These are phyloP conservation scores for Heliamphora ciliata DNA, from an alignment of 179 eudicot genomes.

Conservation along the genomic window DNA sequence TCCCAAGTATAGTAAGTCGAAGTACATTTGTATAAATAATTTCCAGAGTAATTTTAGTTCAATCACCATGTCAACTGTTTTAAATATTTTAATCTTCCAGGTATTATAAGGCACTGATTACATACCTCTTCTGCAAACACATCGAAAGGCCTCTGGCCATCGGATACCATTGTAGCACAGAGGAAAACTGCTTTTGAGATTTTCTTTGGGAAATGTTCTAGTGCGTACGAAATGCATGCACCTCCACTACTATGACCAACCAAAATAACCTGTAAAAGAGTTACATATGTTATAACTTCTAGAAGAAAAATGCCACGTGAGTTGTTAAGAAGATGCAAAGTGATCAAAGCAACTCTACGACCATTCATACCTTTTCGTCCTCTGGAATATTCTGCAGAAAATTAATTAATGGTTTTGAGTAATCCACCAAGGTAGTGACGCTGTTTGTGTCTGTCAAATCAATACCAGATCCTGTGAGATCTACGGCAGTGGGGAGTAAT, in stretches of 20 bases:
- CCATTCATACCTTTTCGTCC: slow-evolving; percentile 63
- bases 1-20: neutral
- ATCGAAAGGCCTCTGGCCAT: slow-evolving; percentile 92
- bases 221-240: slow-evolving; percentile 73
- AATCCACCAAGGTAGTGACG: slow-evolving; percentile 51
- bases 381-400: slow-evolving; percentile 50
- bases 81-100: neutral
- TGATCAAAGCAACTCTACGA: neutral
- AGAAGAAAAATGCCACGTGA: slow-evolving; percentile 2
- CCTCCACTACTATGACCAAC: slow-evolving; percentile 98
- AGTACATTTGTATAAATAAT: neutral
- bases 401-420: slow-evolving; percentile 66
- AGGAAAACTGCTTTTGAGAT: slow-evolving; percentile 81
- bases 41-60: slow-evolving; percentile 5
- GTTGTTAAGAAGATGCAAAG: slow-evolving; percentile 6
- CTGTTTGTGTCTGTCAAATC: slow-evolving; percentile 56
- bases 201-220: slow-evolving; percentile 66
- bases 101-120: neutral
- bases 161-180: slow-evolving; percentile 81
- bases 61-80: neutral
- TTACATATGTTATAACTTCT: neutral
- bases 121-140: slow-evolving; percentile 78
- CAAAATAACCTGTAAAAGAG: slow-evolving; percentile 57
- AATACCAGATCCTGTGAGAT: slow-evolving; percentile 87
- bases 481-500: slow-evolving; percentile 64